Conservation (phyloP, 345 rosid genomes). For the Adansonia digitata region DNA sequence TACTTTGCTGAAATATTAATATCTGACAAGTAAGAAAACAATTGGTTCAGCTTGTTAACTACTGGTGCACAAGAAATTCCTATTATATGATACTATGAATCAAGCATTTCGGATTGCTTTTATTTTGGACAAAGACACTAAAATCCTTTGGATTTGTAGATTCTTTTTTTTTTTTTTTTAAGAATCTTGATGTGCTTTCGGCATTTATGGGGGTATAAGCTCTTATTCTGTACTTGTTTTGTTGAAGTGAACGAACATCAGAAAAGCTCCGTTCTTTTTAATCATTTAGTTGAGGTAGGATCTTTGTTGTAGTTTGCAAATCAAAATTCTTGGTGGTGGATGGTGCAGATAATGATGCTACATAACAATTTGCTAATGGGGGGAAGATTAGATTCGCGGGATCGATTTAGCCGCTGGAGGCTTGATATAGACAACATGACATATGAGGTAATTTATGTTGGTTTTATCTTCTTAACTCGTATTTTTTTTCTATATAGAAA, state of each 20-base stretch:
- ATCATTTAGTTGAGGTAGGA: not conserved
- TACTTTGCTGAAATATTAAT: not conserved
- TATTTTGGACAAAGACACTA: not conserved
- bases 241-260: not conserved
- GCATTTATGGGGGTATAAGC: not conserved
- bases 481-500: not conserved
- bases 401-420: slow-evolving; percentile 33
- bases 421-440: slow-evolving; percentile 42
- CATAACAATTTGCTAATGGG: slow-evolving; percentile 33
- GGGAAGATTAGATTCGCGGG: slow-evolving; percentile 22
- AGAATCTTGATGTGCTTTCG: not conserved
- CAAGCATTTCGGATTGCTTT: not conserved
- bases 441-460: slow-evolving; percentile 30
- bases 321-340: not conserved
- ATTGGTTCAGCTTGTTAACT: not conserved
- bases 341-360: slow-evolving; percentile 36
- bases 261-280: not conserved
- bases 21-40: not conserved
- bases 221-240: not conserved
- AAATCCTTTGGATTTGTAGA: not conserved
- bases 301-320: not conserved
- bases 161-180: too few relatives aligned
- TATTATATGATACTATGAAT: not conserved
- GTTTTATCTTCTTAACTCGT: not conserved
- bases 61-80: not conserved